phyloP scores from a whole-genome alignment of 768 basidiomycete genomes.

The Tephrocybe sp. region DNA sequence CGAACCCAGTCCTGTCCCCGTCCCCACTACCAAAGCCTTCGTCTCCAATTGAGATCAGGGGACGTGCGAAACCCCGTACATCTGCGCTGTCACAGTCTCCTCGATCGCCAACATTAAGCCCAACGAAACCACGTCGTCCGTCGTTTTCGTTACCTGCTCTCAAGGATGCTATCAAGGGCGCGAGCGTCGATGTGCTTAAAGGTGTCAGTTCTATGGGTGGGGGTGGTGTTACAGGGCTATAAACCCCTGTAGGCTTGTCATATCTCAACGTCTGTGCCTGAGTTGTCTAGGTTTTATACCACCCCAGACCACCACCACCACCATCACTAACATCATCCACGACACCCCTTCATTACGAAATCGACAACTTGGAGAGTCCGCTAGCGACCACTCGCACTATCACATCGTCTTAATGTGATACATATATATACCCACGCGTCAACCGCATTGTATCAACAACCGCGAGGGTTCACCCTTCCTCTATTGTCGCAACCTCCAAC shows the following conservation, averaged over 20 bases:
- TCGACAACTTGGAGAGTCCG: background rate
- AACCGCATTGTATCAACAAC: constrained; percentile 5
- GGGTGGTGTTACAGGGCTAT: constrained; percentile 7
- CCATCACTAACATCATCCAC: too few relatives aligned
- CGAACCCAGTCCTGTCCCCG: background rate
- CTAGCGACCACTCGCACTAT: background rate
- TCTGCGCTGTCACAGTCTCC: background rate
- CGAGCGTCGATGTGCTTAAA: constrained; percentile 15
- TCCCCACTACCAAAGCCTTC: background rate
- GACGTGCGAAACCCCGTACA: background rate
- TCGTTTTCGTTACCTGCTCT: constrained; percentile 17
- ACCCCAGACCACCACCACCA: too few relatives aligned
- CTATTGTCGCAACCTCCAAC: background rate
- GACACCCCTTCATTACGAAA: background rate
- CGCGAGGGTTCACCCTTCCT: background rate
- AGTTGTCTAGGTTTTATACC: too few relatives aligned
- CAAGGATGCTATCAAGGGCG: constrained; percentile 17
- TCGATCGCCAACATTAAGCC: constrained; percentile 1
- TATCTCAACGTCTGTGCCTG: too few relatives aligned
- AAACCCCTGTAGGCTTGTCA: background rate
- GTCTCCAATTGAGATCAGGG: background rate
- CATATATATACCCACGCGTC: background rate
- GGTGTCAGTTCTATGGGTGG: constrained; percentile 17
- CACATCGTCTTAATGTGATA: background rate
- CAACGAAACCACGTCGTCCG: constrained; percentile 9